These are phyloP conservation scores for Dissophora globulifera DNA, from an alignment of 192 early-diverging fungal genomes.

Conservation along the genomic window DNA sequence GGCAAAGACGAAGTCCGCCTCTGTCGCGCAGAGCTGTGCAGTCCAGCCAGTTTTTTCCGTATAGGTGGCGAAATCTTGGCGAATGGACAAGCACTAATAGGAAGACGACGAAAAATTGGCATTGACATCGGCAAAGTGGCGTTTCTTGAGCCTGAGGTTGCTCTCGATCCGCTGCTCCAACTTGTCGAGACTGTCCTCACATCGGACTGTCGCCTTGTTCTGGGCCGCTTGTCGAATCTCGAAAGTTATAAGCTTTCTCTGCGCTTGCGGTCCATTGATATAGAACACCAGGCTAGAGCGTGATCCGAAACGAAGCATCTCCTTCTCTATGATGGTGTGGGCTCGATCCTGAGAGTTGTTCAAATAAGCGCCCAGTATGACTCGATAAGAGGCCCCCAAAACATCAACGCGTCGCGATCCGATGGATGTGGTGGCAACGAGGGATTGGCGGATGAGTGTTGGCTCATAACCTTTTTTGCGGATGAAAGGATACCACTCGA, in stretches of 20 bases:
- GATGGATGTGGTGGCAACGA: neutral
- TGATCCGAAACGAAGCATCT: neutral
- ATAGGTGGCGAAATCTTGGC: neutral
- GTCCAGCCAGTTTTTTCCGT: neutral
- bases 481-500: too few species aligned
- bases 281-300: neutral
- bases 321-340: neutral
- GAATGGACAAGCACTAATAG: neutral
- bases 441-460: too few species aligned
- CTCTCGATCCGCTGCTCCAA: neutral
- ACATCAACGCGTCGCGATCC: neutral
- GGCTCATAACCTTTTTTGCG: too few species aligned
- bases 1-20: slow-evolving; percentile 25
- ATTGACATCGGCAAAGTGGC: slow-evolving; percentile 5
- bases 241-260: neutral
- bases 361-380: slow-evolving; percentile 2
- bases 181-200: neutral
- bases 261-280: neutral
- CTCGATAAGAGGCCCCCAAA: neutral
- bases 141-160: slow-evolving; percentile 4
- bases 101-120: neutral
- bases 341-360: slow-evolving; percentile 6
- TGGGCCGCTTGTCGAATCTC: neutral
- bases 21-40: neutral
- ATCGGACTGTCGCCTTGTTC: neutral